Evolutionary conservation across 1,284 basidiomycete genomes (phyloP).

Genomic region (Bondarzewia mesenterica): DNA sequence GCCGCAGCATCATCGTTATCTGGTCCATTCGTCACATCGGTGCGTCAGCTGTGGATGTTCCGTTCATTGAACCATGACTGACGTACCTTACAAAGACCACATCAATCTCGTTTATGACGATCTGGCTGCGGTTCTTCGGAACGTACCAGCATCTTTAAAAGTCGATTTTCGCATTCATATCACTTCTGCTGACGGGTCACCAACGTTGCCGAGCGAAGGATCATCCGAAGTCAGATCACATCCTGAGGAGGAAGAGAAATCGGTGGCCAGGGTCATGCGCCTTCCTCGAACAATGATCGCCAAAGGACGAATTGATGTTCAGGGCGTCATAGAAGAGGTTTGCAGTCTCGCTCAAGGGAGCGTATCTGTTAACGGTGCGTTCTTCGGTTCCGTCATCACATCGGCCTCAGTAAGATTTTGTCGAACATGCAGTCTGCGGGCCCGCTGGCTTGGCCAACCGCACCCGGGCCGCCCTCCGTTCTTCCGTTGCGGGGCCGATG

Average conservation of each 20-base stretch:
- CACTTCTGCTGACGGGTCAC: constrained; percentile 19
- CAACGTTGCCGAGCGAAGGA: constrained; percentile 9
- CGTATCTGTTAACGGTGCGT: constrained; percentile 25
- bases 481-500: constrained; percentile 25
- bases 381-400: neutral
- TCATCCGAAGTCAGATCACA: constrained; percentile 5
- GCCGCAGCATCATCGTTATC: constrained; percentile 26
- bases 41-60: constrained; percentile 12
- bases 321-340: constrained; percentile 15
- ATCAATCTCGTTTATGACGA: constrained; percentile 27
- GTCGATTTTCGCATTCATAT: constrained; percentile 27
- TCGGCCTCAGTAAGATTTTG: neutral
- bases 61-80: neutral
- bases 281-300: constrained; percentile 5
- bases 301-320: constrained; percentile 21
- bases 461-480: constrained; percentile 30
- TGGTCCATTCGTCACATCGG: constrained; percentile 30
- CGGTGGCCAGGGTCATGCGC: constrained; percentile 21
- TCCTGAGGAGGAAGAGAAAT: constrained; percentile 2
- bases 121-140: constrained; percentile 18
- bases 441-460: constrained; percentile 30
- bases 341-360: constrained; percentile 16
- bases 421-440: constrained; percentile 34
- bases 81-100: constrained; percentile 16
- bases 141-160: constrained; percentile 13